Conservation (phyloP, 768 basidiomycete genomes). For the Pleurotus tuber-regium region DNA sequence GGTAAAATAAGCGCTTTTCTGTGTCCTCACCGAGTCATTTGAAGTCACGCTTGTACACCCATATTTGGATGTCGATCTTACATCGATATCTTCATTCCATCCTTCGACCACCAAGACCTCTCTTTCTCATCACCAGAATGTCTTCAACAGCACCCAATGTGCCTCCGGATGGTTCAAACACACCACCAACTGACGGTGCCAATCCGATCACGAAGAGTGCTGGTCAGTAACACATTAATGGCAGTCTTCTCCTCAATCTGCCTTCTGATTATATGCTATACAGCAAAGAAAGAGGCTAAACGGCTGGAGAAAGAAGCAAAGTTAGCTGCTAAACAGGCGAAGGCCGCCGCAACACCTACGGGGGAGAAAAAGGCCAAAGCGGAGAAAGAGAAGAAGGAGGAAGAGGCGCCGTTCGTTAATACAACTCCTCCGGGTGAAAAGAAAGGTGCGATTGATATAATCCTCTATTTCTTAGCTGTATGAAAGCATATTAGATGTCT, state of each 20-base stretch:
- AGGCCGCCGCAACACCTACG: slow-evolving; percentile 32
- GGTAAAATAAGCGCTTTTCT: too few relatives aligned
- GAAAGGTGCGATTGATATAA: slow-evolving; percentile 63
- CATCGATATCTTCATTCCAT: slow-evolving; percentile 7
- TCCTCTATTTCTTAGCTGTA: neutral
- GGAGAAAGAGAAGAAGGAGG: slow-evolving; percentile 71
- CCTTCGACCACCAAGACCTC: slow-evolving; percentile 3
- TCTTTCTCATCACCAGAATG: slow-evolving; percentile 5
- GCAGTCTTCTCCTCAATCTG: neutral
- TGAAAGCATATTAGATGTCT: slow-evolving; percentile 57
- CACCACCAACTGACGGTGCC: neutral
- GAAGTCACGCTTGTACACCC: slow-evolving; percentile 1
- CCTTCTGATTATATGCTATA: neutral
- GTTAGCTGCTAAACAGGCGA: slow-evolving; percentile 66
- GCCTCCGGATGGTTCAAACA: neutral
- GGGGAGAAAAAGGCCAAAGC: slow-evolving; percentile 72
- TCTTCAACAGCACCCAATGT: neutral
- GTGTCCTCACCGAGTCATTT: too few relatives aligned
- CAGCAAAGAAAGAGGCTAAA: slow-evolving; percentile 87
- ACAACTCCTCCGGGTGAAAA: slow-evolving; percentile 88
- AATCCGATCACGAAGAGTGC: slow-evolving; percentile 35
- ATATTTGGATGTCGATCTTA: slow-evolving; percentile 9
- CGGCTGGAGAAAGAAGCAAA: slow-evolving; percentile 77
- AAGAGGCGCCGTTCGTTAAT: slow-evolving; percentile 79
- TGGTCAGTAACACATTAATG: slow-evolving; percentile 25